phyloP scores from a whole-genome alignment of 768 basidiomycete species.

The Suillus cothurnatus region DNA sequence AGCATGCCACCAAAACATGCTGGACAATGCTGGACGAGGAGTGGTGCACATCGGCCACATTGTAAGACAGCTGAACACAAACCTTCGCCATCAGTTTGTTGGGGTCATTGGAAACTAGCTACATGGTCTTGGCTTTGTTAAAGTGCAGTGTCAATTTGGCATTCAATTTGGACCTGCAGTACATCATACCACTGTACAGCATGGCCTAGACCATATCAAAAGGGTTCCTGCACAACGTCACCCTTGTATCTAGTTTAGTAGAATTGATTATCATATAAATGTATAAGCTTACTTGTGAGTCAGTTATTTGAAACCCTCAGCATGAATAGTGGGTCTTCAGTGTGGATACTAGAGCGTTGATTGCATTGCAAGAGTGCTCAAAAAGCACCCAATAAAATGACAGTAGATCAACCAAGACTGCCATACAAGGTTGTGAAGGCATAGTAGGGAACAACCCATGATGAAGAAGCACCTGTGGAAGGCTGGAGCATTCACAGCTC shows the following conservation, averaged over 20 bases:
- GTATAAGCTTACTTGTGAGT: background rate
- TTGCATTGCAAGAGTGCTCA: slow-evolving; percentile 36
- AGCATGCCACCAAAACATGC: background rate
- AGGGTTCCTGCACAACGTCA: slow-evolving; percentile 29
- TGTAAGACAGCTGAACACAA: background rate
- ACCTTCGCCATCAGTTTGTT: background rate
- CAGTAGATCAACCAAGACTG: slow-evolving; percentile 30
- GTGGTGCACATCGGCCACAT: background rate
- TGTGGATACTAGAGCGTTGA: slow-evolving; percentile 12
- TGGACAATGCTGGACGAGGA: background rate
- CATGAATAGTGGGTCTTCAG: slow-evolving; percentile 5
- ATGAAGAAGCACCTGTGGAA: background rate
- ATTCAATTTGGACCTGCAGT: slow-evolving; percentile 10
- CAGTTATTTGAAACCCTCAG: slow-evolving; percentile 17
- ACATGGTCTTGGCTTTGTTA: background rate
- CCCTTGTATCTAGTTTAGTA: slow-evolving; percentile 23
- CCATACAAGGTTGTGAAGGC: slow-evolving; percentile 21
- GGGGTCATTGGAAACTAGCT: background rate
- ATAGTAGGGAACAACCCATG: slow-evolving; percentile 37
- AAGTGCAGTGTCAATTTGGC: slow-evolving; percentile 10
- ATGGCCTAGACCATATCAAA: slow-evolving; percentile 26
- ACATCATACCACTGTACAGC: slow-evolving; percentile 35
- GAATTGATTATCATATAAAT: slow-evolving; percentile 19
- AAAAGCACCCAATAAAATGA: slow-evolving; percentile 38
- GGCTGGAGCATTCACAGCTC: background rate